Conservation (phyloP, 106 monocot species). For the Platanthera zijinensis region DNA sequence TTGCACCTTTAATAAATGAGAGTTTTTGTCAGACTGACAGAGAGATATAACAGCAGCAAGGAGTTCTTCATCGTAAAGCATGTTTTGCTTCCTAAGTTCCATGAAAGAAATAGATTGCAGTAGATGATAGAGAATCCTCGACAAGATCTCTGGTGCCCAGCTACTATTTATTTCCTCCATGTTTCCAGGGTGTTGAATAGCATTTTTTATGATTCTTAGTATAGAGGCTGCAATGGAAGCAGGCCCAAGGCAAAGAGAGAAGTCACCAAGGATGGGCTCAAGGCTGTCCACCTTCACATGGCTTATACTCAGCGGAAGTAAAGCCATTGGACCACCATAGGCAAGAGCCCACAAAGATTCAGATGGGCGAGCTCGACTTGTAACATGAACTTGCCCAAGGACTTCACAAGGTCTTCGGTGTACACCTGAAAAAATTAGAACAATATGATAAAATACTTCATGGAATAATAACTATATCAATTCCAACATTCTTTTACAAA, state of each 20-base stretch:
- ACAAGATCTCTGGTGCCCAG: slow-evolving; percentile 77
- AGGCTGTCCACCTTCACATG: slow-evolving; percentile 63
- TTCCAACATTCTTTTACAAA: neutral
- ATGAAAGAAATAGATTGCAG: slow-evolving; percentile 46
- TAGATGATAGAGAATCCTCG: slow-evolving; percentile 59
- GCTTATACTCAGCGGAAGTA: slow-evolving; percentile 79
- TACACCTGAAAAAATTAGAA: slow-evolving; percentile 36
- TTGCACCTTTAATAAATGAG: slow-evolving; percentile 78
- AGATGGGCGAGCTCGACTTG: slow-evolving; percentile 49
- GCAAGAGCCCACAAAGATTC: slow-evolving; percentile 97
- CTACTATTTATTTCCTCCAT: slow-evolving; percentile 69
- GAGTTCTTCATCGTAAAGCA: slow-evolving; percentile 70
- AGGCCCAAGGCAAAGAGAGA: slow-evolving; percentile 41
- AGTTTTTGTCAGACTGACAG: slow-evolving; percentile 75
- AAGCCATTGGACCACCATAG: slow-evolving; percentile 88
- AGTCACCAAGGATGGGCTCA: slow-evolving; percentile 62
- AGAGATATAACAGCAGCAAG: slow-evolving; percentile 79
- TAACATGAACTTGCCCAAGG: slow-evolving; percentile 91
- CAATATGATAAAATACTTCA: neutral
- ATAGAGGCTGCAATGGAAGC: slow-evolving; percentile 72
- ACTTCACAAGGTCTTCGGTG: slow-evolving; percentile 95
- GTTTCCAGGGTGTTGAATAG: slow-evolving; percentile 84
- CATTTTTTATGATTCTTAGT: slow-evolving; percentile 76
- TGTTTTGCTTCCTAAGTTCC: slow-evolving; percentile 39
- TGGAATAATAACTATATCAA: neutral